Conservation (phyloP, 192 early-diverging fungal genomes). For the Coemansia guatemalensis region DNA sequence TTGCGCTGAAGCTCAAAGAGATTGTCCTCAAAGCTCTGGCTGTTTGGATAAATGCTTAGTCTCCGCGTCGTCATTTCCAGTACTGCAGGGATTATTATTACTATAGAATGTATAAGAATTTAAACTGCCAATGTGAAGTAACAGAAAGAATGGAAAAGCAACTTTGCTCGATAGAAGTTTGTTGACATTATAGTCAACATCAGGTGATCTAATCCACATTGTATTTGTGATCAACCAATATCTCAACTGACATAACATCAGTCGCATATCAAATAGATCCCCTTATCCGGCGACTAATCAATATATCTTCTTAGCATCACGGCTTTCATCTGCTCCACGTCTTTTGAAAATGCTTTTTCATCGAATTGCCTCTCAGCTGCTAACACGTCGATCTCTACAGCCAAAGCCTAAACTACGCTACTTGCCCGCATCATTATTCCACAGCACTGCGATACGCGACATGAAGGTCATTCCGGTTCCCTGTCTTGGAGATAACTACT, state of each 20-base stretch:
- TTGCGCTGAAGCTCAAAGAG: constrained; percentile 49
- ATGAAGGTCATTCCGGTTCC: constrained; percentile 53
- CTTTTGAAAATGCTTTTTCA: not conserved
- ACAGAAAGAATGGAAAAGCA: not conserved
- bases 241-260: not conserved
- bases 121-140: not conserved
- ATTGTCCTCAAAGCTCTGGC: constrained; percentile 46
- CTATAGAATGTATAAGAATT: not conserved
- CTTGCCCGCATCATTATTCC: constrained; percentile 2
- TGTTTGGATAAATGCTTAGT: constrained; percentile 50
- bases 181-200: not conserved
- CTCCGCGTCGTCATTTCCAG: constrained; percentile 36
- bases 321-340: not conserved
- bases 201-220: not conserved
- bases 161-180: no score
- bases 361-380: not conserved
- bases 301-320: not conserved
- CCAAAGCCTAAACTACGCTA: not conserved
- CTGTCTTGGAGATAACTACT: constrained; percentile 83
- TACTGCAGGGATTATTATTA: not conserved
- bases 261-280: not conserved
- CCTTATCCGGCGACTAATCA: not conserved
- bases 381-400: not conserved
- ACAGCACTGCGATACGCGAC: constrained; percentile 5
- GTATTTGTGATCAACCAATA: not conserved